Evolutionary conservation across 2,329 filamentous ascomycete species (phyloP).

Genomic region (Byssochlamys sp.): DNA sequence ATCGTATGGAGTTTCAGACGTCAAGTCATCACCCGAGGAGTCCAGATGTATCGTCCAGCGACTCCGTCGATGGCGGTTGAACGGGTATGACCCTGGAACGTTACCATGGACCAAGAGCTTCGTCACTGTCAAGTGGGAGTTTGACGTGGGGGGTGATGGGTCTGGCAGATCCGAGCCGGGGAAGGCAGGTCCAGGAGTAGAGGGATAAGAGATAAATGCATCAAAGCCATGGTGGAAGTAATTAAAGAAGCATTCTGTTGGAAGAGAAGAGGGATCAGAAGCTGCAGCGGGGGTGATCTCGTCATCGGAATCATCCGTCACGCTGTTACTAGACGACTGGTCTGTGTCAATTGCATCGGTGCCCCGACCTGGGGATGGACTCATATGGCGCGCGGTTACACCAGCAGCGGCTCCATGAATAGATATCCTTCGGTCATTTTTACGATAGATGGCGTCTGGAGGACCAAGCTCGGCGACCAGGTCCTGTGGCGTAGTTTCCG

Average conservation of each 20-base stretch:
- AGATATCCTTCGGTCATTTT: conserved; percentile 77
- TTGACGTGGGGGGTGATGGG: conserved; percentile 18
- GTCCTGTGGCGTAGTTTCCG: conserved; percentile 84
- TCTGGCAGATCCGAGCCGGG: conserved; percentile 39
- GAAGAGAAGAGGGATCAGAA: conserved; percentile 47
- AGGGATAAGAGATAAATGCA: conserved; percentile 73
- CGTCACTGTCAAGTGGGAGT: conserved; percentile 67
- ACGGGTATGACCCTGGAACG: conserved; percentile 88
- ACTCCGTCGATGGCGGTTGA: conserved; percentile 84
- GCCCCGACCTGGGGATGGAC: conserved; percentile 25
- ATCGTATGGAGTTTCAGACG: conserved; percentile 70
- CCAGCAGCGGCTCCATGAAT: conserved; percentile 51
- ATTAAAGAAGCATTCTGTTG: conserved; percentile 72
- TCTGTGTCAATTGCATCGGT: conserved; percentile 56
- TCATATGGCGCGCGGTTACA: conserved; percentile 23
- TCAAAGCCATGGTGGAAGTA: conserved; percentile 96
- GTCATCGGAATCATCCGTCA: conserved; percentile 58
- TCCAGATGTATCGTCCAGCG: conserved; percentile 65
- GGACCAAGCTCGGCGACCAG: conserved; percentile 82
- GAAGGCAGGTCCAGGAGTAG: conserved; percentile 53
- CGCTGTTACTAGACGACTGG: conserved; percentile 62
- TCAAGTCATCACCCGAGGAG: conserved; percentile 40
- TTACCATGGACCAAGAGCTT: conserved; percentile 94
- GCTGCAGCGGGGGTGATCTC: conserved; percentile 48
- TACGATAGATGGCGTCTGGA: conserved; percentile 86